Conservation (phyloP, 75 land plant species). For the Cryptomeria japonica region DNA sequence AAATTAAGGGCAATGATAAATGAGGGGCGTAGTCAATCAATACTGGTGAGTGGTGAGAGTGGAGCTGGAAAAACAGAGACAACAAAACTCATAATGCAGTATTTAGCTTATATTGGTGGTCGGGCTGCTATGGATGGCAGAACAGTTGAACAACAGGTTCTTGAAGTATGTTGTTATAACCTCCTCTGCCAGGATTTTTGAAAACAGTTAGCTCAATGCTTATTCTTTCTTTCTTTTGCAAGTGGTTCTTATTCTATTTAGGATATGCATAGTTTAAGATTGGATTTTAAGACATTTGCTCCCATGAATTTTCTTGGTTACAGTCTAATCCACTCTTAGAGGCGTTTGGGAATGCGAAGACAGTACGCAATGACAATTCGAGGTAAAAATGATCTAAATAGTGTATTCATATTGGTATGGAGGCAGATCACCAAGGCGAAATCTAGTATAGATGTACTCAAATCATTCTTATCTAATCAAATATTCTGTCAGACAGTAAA, state of each 20-base stretch:
- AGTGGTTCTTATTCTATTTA: background rate
- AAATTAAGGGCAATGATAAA: conserved; percentile 81
- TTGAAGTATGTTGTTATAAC: conserved; percentile 60
- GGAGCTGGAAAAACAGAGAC: conserved; percentile 99
- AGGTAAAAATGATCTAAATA: conserved; percentile 44
- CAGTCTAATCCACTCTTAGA: conserved; percentile 98
- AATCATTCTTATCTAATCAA: background rate
- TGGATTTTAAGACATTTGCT: background rate
- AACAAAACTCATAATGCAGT: conserved; percentile 98
- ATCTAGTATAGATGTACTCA: background rate
- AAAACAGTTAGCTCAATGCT: background rate
- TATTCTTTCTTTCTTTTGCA: background rate
- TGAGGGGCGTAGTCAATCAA: conserved; percentile 85
- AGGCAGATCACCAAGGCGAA: background rate
- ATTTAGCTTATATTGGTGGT: conserved; percentile 97
- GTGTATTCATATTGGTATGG: background rate
- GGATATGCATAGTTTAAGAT: background rate
- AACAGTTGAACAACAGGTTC: conserved; percentile 98
- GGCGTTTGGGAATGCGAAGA: conserved; percentile 99
- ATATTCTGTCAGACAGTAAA: background rate
- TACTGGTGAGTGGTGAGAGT: conserved; percentile 98
- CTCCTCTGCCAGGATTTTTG: background rate
- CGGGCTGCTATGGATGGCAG: conserved; percentile 86
- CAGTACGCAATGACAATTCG: conserved; percentile 94
- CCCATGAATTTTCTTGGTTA: conserved; percentile 16